Evolutionary conservation across 768 basidiomycete genomes (phyloP), one percentile per base, ranked within the genome.

Genomic region (Strobilomyces dryophilus): DNA sequence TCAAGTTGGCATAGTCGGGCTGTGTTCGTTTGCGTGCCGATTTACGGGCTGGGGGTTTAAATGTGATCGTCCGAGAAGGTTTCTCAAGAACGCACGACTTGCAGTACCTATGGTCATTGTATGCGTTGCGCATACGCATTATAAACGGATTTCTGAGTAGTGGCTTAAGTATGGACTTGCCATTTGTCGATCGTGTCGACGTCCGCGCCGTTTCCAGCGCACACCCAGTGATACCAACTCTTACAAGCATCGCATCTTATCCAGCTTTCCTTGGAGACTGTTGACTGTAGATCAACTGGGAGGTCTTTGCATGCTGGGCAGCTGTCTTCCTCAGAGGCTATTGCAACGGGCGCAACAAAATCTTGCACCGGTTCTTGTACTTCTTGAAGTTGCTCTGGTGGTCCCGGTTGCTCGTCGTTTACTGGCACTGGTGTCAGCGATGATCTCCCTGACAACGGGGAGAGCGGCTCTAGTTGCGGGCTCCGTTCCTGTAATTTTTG

Each of bases 201-300:
- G 55, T 85, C 83, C 36, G 76, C 77, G 14, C 80, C 80, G 41
- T 83, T 79, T 24, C 87, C 85, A 14, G 80, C 86, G 69, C 89
- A 92, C 53, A 79, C 74, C 87, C 89, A 92, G 64, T 92, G 89
- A 66, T 83, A 92, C 89, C 89, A 92, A 29, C 74, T 79, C 69
- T 85, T 85, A 74, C 88, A 91, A 20, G 79, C 78, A 61, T 92
- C 90, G 66, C 92, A 94, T 57, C 83, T 73, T 51, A 93, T 83
- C 92, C 91, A 94, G 61, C 74, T 82, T 57, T 89, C 87, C 66
- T 85, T 85, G 56, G 81, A 79, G 47, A 71, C 74, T 4, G 72
- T 65, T 24, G 65, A 66, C 29, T 70, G 61, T 17, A 68, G 49
- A 48, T 66, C 63, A 18, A 44, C 20, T 10, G 67, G 56, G 36